Base-by-base conservation (phyloP, 1,284 basidiomycete genomes). In the Rhodotorula sp. region DNA sequence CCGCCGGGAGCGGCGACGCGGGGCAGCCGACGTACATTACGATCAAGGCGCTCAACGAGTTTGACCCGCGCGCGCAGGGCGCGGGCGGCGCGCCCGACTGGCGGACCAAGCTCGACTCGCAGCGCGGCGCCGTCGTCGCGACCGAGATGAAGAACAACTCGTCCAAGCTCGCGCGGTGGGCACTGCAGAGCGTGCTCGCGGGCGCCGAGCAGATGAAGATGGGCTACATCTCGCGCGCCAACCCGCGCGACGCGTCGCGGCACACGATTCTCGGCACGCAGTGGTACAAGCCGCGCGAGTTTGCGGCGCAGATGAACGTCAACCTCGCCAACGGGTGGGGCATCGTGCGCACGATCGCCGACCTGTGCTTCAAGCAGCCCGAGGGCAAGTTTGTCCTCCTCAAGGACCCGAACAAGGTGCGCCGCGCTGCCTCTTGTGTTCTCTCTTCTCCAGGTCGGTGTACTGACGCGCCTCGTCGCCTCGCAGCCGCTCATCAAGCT, bases 71-170 rank as follows among this genome's bases (percentile, higher is more conserved):
- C 66, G 87, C 93, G 2, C 88, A 89, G 77, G 96, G 96, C 49
- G 89, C 91, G 3, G 93, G 93, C 61, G 92, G 92, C 66, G 94
- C 96, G 23, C 92, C 93, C 34, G 97, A 99, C 82, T 99, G 97
- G 97, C 89, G 95, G 61, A 87, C 91, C 61, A 97, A 97, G 83
- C 85, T 99, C 64, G 97, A 99, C 83, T 89, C 91, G 13, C 95
- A 98, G 83, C 89, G 95, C 71, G 97, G 97, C 79, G 97, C 97
- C 5, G 96, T 99, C 57, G 93, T 99, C 69, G 94, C 97, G 59
- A 97, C 93, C 55, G 97, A 99, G 85, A 98, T 99, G 97, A 99
- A 99, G 86, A 99, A 99, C 85, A 99, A 99, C 85, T 93, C 91
- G 80, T 95, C 90, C 85, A 99, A 99, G 84, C 87, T 99, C 63